Evolutionary conservation across 805 yeast genomes (phyloP).

Genomic region (Kodamaea leandrae): DNA sequence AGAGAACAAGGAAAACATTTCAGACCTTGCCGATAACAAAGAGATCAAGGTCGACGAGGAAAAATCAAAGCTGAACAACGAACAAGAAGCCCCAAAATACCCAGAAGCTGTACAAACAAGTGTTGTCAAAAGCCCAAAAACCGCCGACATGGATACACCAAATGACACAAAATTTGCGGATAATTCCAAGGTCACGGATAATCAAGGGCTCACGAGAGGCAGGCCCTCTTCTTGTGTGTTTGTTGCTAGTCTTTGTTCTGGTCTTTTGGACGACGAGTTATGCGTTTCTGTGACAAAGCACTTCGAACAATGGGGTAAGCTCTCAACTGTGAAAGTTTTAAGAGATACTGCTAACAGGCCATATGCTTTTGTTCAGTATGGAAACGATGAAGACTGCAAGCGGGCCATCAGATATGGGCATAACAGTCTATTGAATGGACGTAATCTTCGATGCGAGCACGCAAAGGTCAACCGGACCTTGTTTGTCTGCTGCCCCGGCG

Average conservation of each 20-base stretch:
- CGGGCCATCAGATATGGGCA: slow-evolving; percentile 68
- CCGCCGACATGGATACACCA: too few species aligned
- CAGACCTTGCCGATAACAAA: too few species aligned
- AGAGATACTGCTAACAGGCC: slow-evolving; percentile 81
- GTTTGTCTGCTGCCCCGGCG: slow-evolving; percentile 44
- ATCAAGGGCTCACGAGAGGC: slow-evolving; percentile 31
- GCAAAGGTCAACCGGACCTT: slow-evolving; percentile 91
- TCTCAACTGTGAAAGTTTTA: slow-evolving; percentile 74
- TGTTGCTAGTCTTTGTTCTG: slow-evolving; percentile 76
- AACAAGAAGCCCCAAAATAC: too few species aligned
- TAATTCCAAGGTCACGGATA: neutral
- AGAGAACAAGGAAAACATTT: too few species aligned
- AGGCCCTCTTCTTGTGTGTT: slow-evolving; percentile 85
- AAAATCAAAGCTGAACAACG: too few species aligned
- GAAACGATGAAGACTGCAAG: slow-evolving; percentile 65
- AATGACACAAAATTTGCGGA: neutral
- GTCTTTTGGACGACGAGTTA: slow-evolving; percentile 66
- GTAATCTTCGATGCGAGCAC: slow-evolving; percentile 80
- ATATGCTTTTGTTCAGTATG: slow-evolving; percentile 88
- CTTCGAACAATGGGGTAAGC: slow-evolving; percentile 68
- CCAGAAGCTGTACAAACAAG: too few species aligned
- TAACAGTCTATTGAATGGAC: slow-evolving; percentile 64
- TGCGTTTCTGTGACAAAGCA: slow-evolving; percentile 65
- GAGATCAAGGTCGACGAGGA: too few species aligned
- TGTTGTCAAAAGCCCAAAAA: too few species aligned